Evolutionary conservation across 169 alveolate genomes (phyloP).

Genomic region (Cryptosporidium xiaoi): DNA sequence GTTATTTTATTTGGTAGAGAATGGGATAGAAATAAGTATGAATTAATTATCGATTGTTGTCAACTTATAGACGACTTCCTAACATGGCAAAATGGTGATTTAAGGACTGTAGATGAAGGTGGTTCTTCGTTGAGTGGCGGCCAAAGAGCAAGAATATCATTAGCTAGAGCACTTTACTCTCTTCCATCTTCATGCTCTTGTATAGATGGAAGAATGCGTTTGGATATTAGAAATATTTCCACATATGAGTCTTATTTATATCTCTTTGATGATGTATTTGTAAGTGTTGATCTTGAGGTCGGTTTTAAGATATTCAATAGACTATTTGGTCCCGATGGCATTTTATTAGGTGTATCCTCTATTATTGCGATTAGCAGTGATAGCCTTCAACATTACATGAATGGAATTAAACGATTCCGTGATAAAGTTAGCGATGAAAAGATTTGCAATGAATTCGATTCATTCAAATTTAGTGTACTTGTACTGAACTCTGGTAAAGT

Average conservation of each 20-base stretch:
- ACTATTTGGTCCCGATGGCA: conserved; percentile 59
- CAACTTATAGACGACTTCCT: conserved; percentile 79
- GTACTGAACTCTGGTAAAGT: conserved; percentile 44
- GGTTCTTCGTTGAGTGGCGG: conserved; percentile 93
- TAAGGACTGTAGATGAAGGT: conserved; percentile 86
- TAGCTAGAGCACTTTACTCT: conserved; percentile 92
- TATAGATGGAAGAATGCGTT: not conserved
- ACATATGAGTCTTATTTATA: conserved; percentile 40
- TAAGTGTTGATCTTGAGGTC: conserved; percentile 61
- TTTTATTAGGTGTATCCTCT: conserved; percentile 22
- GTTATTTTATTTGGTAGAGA: conserved; percentile 84
- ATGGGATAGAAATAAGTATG: conserved; percentile 79
- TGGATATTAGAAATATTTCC: conserved; percentile 15
- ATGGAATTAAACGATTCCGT: not conserved
- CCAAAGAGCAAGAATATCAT: conserved; percentile 90
- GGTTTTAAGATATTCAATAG: conserved; percentile 59
- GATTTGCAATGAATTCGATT: not conserved
- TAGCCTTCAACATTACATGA: conserved; percentile 67
- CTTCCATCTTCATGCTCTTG: conserved; percentile 7
- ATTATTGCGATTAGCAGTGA: conserved; percentile 44
- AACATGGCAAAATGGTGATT: conserved; percentile 81
- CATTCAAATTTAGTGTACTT: conserved; percentile 34
- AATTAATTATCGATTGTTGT: conserved; percentile 79
- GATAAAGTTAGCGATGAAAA: not conserved
- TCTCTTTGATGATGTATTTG: conserved; percentile 62